Percentiles rank a stretch among this genome's conserved stretches.
Evolutionary conservation across 805 yeast genomes (phyloP).

Genomic region (Saccharomycopsis schoenii): DNA sequence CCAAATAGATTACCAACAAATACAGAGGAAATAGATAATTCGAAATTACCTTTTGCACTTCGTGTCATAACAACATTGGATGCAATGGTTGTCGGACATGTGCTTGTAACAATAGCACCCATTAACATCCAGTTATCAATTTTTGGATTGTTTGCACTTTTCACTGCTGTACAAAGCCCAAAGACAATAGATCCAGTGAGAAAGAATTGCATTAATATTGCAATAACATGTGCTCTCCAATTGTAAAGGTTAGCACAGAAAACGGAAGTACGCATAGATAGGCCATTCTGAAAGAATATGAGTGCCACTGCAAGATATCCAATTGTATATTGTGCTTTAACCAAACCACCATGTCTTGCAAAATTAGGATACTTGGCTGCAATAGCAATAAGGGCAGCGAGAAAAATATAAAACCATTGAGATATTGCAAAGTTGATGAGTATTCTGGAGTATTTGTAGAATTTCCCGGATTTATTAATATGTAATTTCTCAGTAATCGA

Average conservation of each 20-base stretch:
- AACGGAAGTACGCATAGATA: slow-evolving; percentile 60
- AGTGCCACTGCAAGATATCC: slow-evolving; percentile 83
- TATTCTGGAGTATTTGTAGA: background rate
- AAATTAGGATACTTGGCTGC: slow-evolving; percentile 75
- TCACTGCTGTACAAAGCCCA: slow-evolving; percentile 63
- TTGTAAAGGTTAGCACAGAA: slow-evolving; percentile 53
- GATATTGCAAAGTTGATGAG: slow-evolving; percentile 3
- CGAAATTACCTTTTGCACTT: slow-evolving; percentile 74
- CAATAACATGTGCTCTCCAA: slow-evolving; percentile 78
- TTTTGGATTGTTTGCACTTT: slow-evolving; percentile 42
- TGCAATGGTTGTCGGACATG: slow-evolving; percentile 87
- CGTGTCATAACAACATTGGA: slow-evolving; percentile 91
- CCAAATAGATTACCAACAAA: slow-evolving; percentile 78
- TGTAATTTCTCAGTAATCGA: background rate
- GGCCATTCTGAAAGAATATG: slow-evolving; percentile 73
- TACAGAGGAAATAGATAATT: slow-evolving; percentile 73
- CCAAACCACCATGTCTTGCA: slow-evolving; percentile 74
- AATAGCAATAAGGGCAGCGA: slow-evolving; percentile 65
- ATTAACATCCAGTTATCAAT: slow-evolving; percentile 71
- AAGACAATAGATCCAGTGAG: slow-evolving; percentile 61
- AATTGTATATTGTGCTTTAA: slow-evolving; percentile 65
- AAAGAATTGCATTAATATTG: slow-evolving; percentile 57
- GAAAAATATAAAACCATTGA: slow-evolving; percentile 70
- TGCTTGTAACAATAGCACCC: slow-evolving; percentile 73
- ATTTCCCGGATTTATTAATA: background rate